Conservation (phyloP, 192 early-diverging fungal genomes). For the Coemansia sp. region DNA sequence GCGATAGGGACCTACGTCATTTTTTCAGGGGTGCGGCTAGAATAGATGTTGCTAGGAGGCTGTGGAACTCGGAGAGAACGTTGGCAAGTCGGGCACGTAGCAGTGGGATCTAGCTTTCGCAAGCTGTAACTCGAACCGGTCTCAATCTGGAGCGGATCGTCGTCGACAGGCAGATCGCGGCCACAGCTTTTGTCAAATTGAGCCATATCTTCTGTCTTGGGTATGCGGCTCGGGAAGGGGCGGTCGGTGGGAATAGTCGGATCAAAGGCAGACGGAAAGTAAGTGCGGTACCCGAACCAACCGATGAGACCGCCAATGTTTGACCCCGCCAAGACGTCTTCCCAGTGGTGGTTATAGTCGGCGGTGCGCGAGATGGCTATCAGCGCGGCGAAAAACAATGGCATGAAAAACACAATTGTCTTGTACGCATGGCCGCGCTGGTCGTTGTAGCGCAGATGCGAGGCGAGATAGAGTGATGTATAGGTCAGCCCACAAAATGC, state of each 20-base stretch:
- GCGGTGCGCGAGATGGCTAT: slow-evolving; percentile 60
- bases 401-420: slow-evolving; percentile 54
- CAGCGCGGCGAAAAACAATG: slow-evolving; percentile 49
- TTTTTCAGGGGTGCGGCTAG: not conserved
- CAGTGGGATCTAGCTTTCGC: not conserved
- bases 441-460: slow-evolving; percentile 67
- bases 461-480: slow-evolving; percentile 65
- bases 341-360: slow-evolving; percentile 66
- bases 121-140: not conserved
- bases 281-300: slow-evolving; percentile 48
- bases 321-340: slow-evolving; percentile 66
- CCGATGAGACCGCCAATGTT: slow-evolving; percentile 30
- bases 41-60: not conserved
- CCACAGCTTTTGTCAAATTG: not conserved
- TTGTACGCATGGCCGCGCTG: slow-evolving; percentile 66
- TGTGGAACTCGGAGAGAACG: not conserved
- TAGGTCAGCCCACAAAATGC: slow-evolving; percentile 70
- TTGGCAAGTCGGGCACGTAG: not conserved
- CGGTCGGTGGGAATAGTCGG: slow-evolving; percentile 33
- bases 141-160: slow-evolving; percentile 34
- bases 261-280: slow-evolving; percentile 37
- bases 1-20: not conserved
- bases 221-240: slow-evolving; percentile 49
- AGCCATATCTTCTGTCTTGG: not conserved
- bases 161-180: slow-evolving; percentile 33